phyloP scores from a whole-genome alignment of 495 filamentous ascomycete species.

The Penicillium pulvis region DNA sequence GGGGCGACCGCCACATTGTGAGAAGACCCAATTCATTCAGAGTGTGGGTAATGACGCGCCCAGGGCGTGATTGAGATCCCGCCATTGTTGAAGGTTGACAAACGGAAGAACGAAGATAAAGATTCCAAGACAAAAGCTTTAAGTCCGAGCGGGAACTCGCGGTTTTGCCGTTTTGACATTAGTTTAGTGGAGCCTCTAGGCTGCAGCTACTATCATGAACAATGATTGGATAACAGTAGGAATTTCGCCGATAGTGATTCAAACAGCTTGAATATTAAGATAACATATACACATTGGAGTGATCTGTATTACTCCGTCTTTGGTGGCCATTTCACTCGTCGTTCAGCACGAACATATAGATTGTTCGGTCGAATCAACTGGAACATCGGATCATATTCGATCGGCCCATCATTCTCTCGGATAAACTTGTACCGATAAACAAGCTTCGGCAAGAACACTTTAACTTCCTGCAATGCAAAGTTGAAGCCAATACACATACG shows the following conservation, averaged over 20 bases:
- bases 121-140: background rate
- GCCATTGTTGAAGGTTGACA: constrained; percentile 5
- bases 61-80: constrained; percentile 4
- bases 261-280: too few relatives aligned
- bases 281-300: background rate
- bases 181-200: constrained; percentile 22
- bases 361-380: constrained; percentile 55
- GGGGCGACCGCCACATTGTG: constrained; percentile 43
- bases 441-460: constrained; percentile 51
- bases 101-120: background rate
- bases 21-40: constrained; percentile 43
- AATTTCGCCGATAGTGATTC: too few relatives aligned
- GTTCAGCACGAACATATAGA: constrained; percentile 48
- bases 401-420: constrained; percentile 35
- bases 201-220: background rate
- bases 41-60: constrained; percentile 15
- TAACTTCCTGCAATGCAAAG: constrained; percentile 56
- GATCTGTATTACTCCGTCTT: background rate
- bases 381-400: constrained; percentile 59
- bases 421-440: constrained; percentile 54
- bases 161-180: background rate
- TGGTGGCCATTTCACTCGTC: constrained; percentile 25
- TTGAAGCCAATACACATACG: constrained; percentile 60
- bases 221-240: too few relatives aligned
- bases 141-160: background rate